These are phyloP conservation scores for Porcisia hertigi DNA, from an alignment of 208 protist genomes.

Conservation along the genomic window DNA sequence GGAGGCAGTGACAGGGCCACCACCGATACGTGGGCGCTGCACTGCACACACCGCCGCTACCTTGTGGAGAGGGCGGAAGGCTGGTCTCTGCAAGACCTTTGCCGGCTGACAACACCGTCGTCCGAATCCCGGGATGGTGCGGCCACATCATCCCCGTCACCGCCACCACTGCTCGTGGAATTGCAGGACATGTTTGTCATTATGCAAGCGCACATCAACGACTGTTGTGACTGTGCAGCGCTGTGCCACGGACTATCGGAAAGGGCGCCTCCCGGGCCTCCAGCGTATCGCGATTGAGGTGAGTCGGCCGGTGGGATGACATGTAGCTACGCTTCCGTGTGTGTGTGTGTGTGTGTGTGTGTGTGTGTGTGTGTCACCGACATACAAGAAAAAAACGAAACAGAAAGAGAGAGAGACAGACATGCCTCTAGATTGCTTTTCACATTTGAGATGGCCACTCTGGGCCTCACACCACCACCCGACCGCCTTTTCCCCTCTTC, in stretches of 20 bases:
- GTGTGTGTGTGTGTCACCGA: background rate
- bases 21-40: background rate
- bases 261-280: background rate
- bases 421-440: background rate
- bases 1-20: background rate
- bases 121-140: background rate
- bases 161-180: constrained; percentile 18
- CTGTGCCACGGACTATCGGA: constrained; percentile 3
- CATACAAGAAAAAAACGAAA: background rate
- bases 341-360: background rate
- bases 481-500: background rate
- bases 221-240: constrained; percentile 12
- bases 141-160: background rate
- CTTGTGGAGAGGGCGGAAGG: constrained; percentile 27
- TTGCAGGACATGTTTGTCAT: constrained; percentile 7
- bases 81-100: constrained; percentile 25
- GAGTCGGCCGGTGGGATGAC: background rate
- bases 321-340: background rate
- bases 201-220: constrained; percentile 14
- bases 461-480: background rate
- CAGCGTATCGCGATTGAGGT: background rate
- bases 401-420: background rate
- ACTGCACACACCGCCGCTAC: constrained; percentile 16
- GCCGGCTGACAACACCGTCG: constrained; percentile 7
- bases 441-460: background rate